Evolutionary conservation across 1,284 basidiomycete species (phyloP), one percentile per base, ranked within the genome.

Genomic region (Ustilago shanxiensis): DNA sequence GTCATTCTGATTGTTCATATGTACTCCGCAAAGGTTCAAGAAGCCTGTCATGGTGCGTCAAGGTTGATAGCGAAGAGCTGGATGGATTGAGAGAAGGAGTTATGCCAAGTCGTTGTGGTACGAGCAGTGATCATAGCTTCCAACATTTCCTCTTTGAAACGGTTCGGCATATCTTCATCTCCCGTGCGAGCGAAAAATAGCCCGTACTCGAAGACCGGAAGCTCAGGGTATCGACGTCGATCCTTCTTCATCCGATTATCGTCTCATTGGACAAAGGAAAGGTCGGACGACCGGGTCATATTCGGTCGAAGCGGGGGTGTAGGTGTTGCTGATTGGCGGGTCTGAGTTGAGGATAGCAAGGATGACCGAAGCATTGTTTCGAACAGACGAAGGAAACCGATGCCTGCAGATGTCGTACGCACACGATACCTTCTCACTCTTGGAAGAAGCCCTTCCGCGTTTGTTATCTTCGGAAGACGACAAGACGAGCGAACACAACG

Each of bases 1-100:
- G n/a, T n/a, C n/a, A n/a, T n/a, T n/a, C n/a, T 51, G 45, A 49
- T 51, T 31, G 50, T 7, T 24, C 24, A 9, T 51, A 51, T 55
- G 53, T 31, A 55, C 44, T 47, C n/a, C 44, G 44, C 44, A 47
- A 47, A 47, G 22, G 44, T 47, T 2, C 7, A 47, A 10, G n/a
- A 47, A 9, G n/a, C 14, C n/a, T 47, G 22, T 24, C 44, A 47
- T 20, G 22, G 44, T 47, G 37, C 14, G 37, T 39, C 14, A n/a
- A 26, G 14, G n/a, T 2, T 47, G n/a, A 47, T 24, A 22, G 44
- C 6, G 8, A 47, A 1, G 44, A 47, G 22, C 8, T 47, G n/a
- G n/a, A 20, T 33, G 5, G 31, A 33, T 7, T 33, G 22, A 22
- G 20, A 24, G n/a, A 47, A 47, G 22, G 20, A 22, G 39, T 18